Conservation (phyloP, 2,329 filamentous ascomycete species). For the Aschersonia sp. region DNA sequence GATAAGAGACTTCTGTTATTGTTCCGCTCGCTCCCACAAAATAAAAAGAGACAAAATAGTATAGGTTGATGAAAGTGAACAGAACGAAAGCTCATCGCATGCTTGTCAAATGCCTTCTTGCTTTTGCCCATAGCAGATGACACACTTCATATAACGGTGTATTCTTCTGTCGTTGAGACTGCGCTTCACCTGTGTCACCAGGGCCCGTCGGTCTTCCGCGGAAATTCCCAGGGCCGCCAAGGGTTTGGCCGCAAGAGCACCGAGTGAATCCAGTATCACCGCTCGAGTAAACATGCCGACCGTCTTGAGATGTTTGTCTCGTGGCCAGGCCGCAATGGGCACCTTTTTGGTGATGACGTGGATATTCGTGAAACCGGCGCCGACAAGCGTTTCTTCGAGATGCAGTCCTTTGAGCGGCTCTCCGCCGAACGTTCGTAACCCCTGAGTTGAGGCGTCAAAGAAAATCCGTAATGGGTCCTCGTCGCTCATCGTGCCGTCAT, state of each 20-base stretch:
- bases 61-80: not conserved
- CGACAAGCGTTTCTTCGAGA: constrained; percentile 20
- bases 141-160: constrained; percentile 28
- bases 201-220: constrained; percentile 16
- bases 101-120: constrained; percentile 1
- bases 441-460: constrained; percentile 15
- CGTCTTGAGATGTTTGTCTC: constrained; percentile 22
- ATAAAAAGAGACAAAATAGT: not conserved
- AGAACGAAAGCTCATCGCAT: too few species aligned
- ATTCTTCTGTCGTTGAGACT: constrained; percentile 19
- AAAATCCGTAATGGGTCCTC: constrained; percentile 23
- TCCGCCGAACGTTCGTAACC: constrained; percentile 21
- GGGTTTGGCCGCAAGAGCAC: constrained; percentile 25
- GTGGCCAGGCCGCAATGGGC: constrained; percentile 30
- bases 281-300: constrained; percentile 30
- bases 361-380: constrained; percentile 29
- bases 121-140: constrained; percentile 30
- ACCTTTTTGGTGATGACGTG: constrained; percentile 26
- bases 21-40: not conserved
- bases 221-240: constrained; percentile 22
- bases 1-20: not conserved
- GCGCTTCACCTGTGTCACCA: constrained; percentile 16
- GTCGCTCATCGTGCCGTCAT: constrained; percentile 27
- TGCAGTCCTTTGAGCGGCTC: constrained; percentile 19
- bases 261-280: constrained; percentile 24